Evolutionary conservation across 208 protist genomes (phyloP).

Genomic region (Blastocrithidia nonstop): DNA sequence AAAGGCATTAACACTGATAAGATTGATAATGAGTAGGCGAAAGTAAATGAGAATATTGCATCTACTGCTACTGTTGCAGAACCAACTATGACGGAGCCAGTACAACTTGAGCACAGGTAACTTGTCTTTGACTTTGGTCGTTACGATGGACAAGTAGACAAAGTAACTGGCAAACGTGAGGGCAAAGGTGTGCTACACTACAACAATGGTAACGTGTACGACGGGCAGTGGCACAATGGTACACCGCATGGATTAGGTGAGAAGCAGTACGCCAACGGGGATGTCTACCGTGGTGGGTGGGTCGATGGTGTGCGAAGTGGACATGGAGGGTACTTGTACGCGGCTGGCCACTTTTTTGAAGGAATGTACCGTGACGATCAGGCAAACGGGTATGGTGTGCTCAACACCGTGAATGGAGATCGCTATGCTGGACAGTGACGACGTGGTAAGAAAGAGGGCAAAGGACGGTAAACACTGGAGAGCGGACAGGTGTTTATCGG

Average conservation of each 20-base stretch:
- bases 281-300: constrained; percentile 68
- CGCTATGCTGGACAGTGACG: constrained; percentile 46
- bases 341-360: constrained; percentile 48
- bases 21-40: background rate
- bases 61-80: background rate
- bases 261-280: constrained; percentile 55
- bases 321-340: constrained; percentile 36
- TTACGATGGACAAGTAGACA: constrained; percentile 42
- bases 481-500: constrained; percentile 49
- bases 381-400: constrained; percentile 47
- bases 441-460: constrained; percentile 34
- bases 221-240: constrained; percentile 48
- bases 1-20: constrained; percentile 1
- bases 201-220: constrained; percentile 65
- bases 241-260: constrained; percentile 46
- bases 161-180: constrained; percentile 21
- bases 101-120: too few relatives aligned
- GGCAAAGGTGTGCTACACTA: constrained; percentile 49
- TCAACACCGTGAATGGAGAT: constrained; percentile 37
- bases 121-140: constrained; percentile 41
- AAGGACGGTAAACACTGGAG: constrained; percentile 37
- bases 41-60: background rate
- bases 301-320: constrained; percentile 31
- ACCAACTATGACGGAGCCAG: too few relatives aligned
- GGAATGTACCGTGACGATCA: constrained; percentile 50